A percentile compares a stretch with the other conserved stretches of the same genome.
Evolutionary conservation across 1,139 yeast genomes (phyloP).

Genomic region (Nakaseomyces glabratus): DNA sequence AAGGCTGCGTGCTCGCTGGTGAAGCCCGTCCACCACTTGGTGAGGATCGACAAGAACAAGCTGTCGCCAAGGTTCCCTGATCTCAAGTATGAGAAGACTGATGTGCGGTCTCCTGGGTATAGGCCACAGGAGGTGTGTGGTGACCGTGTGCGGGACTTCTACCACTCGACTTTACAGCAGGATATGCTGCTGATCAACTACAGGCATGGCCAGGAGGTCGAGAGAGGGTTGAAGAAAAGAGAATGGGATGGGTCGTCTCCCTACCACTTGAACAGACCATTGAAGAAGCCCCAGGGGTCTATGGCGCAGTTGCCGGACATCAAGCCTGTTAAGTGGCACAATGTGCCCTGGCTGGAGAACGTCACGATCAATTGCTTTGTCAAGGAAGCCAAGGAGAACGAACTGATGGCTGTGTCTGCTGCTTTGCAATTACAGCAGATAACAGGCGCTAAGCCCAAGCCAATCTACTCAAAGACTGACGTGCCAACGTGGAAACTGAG

Average conservation of each 20-base stretch:
- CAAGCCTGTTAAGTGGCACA: conserved; percentile 52
- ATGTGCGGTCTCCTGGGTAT: conserved; percentile 68
- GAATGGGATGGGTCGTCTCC: conserved; percentile 88
- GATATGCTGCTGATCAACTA: conserved; percentile 75
- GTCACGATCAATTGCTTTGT: conserved; percentile 71
- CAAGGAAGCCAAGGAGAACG: conserved; percentile 62
- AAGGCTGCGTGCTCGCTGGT: conserved; percentile 74
- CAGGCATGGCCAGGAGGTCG: conserved; percentile 45
- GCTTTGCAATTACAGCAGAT: conserved; percentile 81
- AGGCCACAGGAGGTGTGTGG: conserved; percentile 63
- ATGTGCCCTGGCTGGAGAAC: conserved; percentile 61
- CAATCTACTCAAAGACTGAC: conserved; percentile 66
- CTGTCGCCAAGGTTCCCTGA: conserved; percentile 64
- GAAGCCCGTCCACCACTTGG: conserved; percentile 85
- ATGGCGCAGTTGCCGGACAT: conserved; percentile 65
- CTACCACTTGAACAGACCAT: conserved; percentile 75
- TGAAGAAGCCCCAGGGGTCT: conserved; percentile 54
- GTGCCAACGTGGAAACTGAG: conserved; percentile 84
- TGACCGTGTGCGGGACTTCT: conserved; percentile 77
- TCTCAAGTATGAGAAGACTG: conserved; percentile 56
- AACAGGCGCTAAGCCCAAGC: conserved; percentile 77
- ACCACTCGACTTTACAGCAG: conserved; percentile 58
- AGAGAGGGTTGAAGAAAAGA: conserved; percentile 66
- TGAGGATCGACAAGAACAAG: conserved; percentile 61
- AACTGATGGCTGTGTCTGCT: conserved; percentile 70